Evolutionary conservation across 768 basidiomycete genomes (phyloP), one percentile per base, ranked within the genome.

Genomic region (Gyrodon lividus): DNA sequence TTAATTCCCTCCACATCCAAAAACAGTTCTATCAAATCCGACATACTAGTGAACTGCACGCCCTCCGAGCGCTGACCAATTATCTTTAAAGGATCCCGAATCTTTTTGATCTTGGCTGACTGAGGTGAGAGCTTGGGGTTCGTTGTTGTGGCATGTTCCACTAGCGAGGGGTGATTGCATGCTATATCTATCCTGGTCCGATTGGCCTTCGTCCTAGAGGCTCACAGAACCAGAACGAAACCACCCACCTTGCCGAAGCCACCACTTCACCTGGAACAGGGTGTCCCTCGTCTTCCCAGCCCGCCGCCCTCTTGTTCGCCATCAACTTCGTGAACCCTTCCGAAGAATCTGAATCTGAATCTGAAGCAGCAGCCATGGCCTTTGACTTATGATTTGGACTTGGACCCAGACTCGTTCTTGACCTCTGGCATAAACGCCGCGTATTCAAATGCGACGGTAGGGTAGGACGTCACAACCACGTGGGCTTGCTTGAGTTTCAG

Each of bases 41-140:
- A 73, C 88, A 91, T 84, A 46, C 79, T 77, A 1, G 96, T 98
- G 56, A 92, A 92, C 63, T 97, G 95, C 54, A 73, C 69, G 14
- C 76, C 66, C 13, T 79, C 70, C 12, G 81, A 76, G 46, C 81
- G 75, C 43, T 76, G 70, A 14, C 85, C 79, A 46, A 93, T 83
- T 16, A 83, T 77, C 10, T 72, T 59, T 38, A 99, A 72, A 9
- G 98, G 68, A 60, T 87, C 77, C 42, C 97, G 59, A 34, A 92
- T 78, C 79, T 87, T 92, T 28, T 86, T 78, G 46, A 92, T 90
- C 71, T 99, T 99, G 17, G 95, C 85, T 6, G 91, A 93, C 26
- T 80, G 76, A 0, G 86, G 86, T 4, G 84, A 84, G 16, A 84
- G 76, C 13, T 48, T 39, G 0, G 60, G 52, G 37, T 61, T 45